These are phyloP conservation scores for Taphrina flavorubra DNA, from an alignment of 1,139 yeast genomes.

Conservation along the genomic window DNA sequence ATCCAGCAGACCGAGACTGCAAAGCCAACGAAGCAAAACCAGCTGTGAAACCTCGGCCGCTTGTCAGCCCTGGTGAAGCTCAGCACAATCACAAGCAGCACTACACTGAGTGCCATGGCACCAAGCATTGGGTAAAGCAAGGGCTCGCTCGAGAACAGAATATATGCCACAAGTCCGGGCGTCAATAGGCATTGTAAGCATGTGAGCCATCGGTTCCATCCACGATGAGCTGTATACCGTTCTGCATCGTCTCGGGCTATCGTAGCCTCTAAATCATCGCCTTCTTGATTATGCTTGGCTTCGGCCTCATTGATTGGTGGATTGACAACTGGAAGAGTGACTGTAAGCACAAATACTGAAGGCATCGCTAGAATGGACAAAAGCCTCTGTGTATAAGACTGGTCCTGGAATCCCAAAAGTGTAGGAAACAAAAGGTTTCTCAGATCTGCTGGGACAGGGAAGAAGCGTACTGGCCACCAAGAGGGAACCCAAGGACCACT, in stretches of 20 bases:
- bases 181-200: constrained; percentile 49
- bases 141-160: constrained; percentile 39
- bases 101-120: constrained; percentile 37
- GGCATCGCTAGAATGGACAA: constrained; percentile 55
- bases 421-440: constrained; percentile 49
- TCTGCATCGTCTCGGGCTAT: constrained; percentile 38
- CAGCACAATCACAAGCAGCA: constrained; percentile 31
- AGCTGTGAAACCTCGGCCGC: constrained; percentile 42
- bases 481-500: constrained; percentile 19
- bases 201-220: constrained; percentile 48
- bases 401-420: constrained; percentile 46
- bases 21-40: constrained; percentile 61
- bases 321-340: constrained; percentile 60
- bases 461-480: constrained; percentile 27
- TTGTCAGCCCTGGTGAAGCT: constrained; percentile 42
- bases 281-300: constrained; percentile 33
- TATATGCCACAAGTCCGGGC: constrained; percentile 47
- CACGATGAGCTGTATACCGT: constrained; percentile 38
- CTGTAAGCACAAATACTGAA: constrained; percentile 55
- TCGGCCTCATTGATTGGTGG: constrained; percentile 44
- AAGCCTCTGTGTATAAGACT: constrained; percentile 48
- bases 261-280: constrained; percentile 12
- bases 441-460: constrained; percentile 36
- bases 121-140: constrained; percentile 25
- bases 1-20: constrained; percentile 73